Percentiles rank a stretch among this genome's conserved stretches.
Evolutionary conservation across 768 basidiomycete genomes (phyloP).

Genomic region (Clavulina sp.): DNA sequence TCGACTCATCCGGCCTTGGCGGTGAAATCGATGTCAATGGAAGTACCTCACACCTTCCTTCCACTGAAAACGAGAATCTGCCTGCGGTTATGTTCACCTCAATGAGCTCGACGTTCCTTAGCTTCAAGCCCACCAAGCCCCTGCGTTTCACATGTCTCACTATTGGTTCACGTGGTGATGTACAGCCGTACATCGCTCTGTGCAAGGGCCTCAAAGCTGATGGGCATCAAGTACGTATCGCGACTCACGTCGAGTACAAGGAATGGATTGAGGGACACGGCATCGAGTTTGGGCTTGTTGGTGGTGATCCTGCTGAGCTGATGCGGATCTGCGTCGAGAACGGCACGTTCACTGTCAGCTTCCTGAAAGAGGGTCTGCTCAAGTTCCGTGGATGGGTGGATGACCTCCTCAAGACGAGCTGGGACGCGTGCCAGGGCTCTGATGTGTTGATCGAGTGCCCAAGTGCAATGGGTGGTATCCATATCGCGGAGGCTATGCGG

Average conservation of each 20-base stretch:
- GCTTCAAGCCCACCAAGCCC: slow-evolving; percentile 78
- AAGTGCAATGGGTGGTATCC: slow-evolving; percentile 92
- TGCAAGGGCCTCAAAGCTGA: slow-evolving; percentile 81
- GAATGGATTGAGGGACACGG: slow-evolving; percentile 92
- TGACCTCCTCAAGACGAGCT: slow-evolving; percentile 84
- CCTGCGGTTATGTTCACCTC: slow-evolving; percentile 95
- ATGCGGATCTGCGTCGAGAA: slow-evolving; percentile 98
- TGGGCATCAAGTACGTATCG: slow-evolving; percentile 79
- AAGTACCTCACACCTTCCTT: slow-evolving; percentile 25
- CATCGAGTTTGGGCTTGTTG: slow-evolving; percentile 89
- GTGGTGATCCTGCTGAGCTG: slow-evolving; percentile 92
- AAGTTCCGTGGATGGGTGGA: slow-evolving; percentile 99
- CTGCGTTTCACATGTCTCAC: slow-evolving; percentile 88
- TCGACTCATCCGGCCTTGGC: slow-evolving; percentile 32
- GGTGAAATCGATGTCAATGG: slow-evolving; percentile 18
- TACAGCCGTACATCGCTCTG: slow-evolving; percentile 93
- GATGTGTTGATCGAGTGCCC: slow-evolving; percentile 91
- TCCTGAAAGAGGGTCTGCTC: slow-evolving; percentile 74
- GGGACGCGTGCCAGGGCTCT: slow-evolving; percentile 90
- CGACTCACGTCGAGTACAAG: slow-evolving; percentile 87
- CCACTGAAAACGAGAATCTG: slow-evolving; percentile 46
- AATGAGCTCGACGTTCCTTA: slow-evolving; percentile 88
- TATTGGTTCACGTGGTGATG: slow-evolving; percentile 91
- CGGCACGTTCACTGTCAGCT: slow-evolving; percentile 90
- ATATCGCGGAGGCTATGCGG: slow-evolving; percentile 84